These are phyloP conservation scores for Boletus sp. DNA, from an alignment of 768 basidiomycete genomes.

Conservation along the genomic window DNA sequence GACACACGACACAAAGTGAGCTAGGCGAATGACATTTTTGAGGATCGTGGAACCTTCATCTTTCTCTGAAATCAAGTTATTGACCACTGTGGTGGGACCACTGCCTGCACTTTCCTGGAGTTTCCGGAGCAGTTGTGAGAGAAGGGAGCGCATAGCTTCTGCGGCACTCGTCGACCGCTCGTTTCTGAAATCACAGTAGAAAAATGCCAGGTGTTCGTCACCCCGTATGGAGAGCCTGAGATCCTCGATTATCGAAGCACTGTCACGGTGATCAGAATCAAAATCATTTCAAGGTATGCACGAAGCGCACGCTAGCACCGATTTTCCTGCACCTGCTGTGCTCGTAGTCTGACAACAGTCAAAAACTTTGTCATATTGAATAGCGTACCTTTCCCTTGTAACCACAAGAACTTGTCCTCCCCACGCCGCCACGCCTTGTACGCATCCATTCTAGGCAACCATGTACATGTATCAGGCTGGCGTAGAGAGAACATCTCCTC, in stretches of 20 bases:
- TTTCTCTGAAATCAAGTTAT: neutral
- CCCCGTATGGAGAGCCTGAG: neutral
- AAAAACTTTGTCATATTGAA: neutral
- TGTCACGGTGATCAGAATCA: neutral
- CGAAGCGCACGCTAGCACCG: neutral
- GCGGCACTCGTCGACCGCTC: neutral
- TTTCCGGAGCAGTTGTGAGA: neutral
- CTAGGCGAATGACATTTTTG: neutral
- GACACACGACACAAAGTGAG: neutral
- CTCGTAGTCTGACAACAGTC: neutral
- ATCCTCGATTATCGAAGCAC: neutral
- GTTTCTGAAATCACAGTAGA: neutral
- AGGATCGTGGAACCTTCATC: neutral
- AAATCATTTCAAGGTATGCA: neutral
- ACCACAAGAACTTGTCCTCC: neutral
- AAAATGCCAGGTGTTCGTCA: neutral
- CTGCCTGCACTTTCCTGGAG: neutral
- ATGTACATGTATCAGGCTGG: neutral
- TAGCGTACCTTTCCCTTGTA: neutral
- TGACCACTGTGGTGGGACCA: neutral
- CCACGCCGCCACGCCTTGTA: neutral
- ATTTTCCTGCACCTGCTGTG: neutral
- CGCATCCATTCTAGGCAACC: neutral
- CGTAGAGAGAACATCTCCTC: neutral
- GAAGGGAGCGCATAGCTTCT: neutral